These are phyloP conservation scores for Adansonia rubrostipa DNA, from an alignment of 441 rosid genomes.

Conservation along the genomic window DNA sequence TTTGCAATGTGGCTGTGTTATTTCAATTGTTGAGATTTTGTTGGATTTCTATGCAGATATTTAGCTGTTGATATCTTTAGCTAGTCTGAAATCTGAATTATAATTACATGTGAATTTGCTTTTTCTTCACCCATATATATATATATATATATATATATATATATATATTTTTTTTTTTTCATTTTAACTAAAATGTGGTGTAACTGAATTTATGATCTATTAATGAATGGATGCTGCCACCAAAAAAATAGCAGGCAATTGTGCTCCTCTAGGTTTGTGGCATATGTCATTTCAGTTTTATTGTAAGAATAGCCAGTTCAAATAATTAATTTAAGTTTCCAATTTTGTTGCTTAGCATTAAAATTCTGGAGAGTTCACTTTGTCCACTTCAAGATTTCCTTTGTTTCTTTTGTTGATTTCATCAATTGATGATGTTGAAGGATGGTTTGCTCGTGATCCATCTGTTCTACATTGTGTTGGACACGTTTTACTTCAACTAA, in stretches of 20 bases:
- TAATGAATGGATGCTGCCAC: not conserved
- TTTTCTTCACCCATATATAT: not conserved
- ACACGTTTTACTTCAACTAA: slow-evolving; percentile 64
- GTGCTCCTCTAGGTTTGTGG: not conserved
- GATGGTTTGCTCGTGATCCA: slow-evolving; percentile 88
- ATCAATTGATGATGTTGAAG: slow-evolving; percentile 42
- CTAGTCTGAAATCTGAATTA: not conserved
- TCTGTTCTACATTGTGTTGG: slow-evolving; percentile 73
- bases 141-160: too few species aligned
- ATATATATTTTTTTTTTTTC: not conserved
- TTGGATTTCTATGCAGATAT: not conserved
- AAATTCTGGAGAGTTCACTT: slow-evolving; percentile 15
- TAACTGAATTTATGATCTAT: not conserved
- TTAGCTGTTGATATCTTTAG: not conserved
- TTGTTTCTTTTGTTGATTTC: slow-evolving; percentile 19
- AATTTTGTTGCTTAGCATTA: not conserved
- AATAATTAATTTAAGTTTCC: slow-evolving; percentile 4
- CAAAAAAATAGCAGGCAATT: not conserved
- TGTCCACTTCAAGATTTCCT: not conserved
- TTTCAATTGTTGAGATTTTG: slow-evolving; percentile 7
- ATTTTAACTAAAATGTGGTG: not conserved
- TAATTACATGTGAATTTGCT: not conserved
- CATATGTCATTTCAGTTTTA: not conserved
- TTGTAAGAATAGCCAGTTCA: not conserved
- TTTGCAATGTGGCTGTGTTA: not conserved